Evolutionary conservation across 805 yeast species (phyloP).

Genomic region (Nakazawaea ernobii): DNA sequence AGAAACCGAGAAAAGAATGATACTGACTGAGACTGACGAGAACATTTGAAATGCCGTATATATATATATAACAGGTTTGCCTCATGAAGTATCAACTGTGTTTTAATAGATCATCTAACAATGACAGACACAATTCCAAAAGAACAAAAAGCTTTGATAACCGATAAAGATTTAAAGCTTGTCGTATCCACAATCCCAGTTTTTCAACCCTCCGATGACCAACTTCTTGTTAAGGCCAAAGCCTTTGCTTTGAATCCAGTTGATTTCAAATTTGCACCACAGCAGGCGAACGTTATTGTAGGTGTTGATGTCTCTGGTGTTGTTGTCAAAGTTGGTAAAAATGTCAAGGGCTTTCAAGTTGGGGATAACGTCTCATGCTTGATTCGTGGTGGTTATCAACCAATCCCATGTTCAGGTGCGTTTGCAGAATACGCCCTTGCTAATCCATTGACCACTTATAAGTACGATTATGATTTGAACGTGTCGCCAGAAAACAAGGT

Average conservation of each 20-base stretch:
- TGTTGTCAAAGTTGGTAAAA: slow-evolving; percentile 43
- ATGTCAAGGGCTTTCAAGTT: slow-evolving; percentile 29
- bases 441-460: not conserved
- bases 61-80: too few species aligned
- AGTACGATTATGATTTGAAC: not conserved
- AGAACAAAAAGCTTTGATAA: not conserved
- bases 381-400: slow-evolving; percentile 44
- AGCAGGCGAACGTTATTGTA: slow-evolving; percentile 20
- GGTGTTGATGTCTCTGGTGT: slow-evolving; percentile 62
- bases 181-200: not conserved
- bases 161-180: not conserved
- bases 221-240: not conserved
- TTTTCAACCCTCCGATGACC: not conserved
- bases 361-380: slow-evolving; percentile 55
- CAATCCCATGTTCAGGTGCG: slow-evolving; percentile 42
- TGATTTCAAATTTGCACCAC: not conserved
- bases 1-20: too few species aligned
- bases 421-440: slow-evolving; percentile 49
- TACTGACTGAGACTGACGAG: too few species aligned
- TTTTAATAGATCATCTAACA: too few species aligned
- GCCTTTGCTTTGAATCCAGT: not conserved
- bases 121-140: not conserved
- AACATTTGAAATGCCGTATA: too few species aligned
- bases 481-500: slow-evolving; percentile 8
- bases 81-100: too few species aligned